A percentile compares a stretch with the other conserved stretches of the same genome.
Evolutionary conservation across 345 rosid genomes (phyloP).

Genomic region (Eutrema yunnanense): DNA sequence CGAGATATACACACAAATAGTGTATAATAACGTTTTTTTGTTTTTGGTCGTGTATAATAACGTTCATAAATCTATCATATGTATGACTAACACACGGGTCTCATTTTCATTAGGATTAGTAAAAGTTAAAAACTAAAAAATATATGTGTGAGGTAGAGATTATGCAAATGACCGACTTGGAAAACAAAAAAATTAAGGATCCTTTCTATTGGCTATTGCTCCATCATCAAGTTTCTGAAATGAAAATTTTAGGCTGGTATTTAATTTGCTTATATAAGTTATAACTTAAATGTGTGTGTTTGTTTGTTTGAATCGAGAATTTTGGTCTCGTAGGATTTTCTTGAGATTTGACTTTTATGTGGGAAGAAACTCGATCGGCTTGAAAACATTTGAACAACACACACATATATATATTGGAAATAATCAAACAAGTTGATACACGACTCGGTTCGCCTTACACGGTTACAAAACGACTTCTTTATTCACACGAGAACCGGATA

Average conservation of each 20-base stretch:
- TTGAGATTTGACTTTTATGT: conserved; percentile 19
- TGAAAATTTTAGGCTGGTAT: background rate
- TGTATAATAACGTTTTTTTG: too few relatives aligned
- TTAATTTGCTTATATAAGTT: background rate
- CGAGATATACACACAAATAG: background rate
- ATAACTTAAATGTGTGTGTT: background rate
- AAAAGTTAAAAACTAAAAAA: background rate
- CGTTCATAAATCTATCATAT: background rate
- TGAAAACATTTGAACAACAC: background rate
- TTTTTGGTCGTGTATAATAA: too few relatives aligned
- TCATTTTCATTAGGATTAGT: background rate
- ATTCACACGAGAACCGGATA: conserved; percentile 6
- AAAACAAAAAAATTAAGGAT: background rate
- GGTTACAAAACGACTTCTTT: background rate
- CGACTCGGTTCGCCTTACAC: conserved; percentile 3
- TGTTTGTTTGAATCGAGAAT: conserved; percentile 1
- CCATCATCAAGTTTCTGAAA: background rate
- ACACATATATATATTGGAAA: background rate
- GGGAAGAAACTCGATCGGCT: background rate
- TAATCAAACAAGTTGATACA: conserved; percentile 2
- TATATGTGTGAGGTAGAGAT: background rate
- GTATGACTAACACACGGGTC: background rate
- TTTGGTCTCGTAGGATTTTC: background rate
- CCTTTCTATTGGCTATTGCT: too few relatives aligned
- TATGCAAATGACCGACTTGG: background rate